Conservation (phyloP, 2,329 filamentous ascomycete species). For the Mollisiaceae sp. region DNA sequence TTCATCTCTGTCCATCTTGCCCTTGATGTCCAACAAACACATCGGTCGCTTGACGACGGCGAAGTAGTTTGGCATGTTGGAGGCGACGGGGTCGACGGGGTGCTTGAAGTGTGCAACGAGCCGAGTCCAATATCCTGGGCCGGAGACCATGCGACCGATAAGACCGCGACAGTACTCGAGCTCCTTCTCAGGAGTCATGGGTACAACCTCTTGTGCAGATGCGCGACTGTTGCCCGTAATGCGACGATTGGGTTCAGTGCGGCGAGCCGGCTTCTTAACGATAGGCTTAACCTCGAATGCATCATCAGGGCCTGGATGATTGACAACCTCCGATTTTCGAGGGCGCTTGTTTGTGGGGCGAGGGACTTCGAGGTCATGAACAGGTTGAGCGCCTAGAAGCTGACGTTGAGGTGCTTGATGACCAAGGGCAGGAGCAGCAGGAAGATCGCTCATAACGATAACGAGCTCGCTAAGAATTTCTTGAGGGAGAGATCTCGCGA, state of each 20-base stretch:
- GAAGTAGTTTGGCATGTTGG: constrained; percentile 66
- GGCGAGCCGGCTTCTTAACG: constrained; percentile 34
- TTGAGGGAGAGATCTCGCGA: constrained; percentile 64
- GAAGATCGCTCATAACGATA: constrained; percentile 63
- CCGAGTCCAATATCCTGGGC: constrained; percentile 70
- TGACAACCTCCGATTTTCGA: constrained; percentile 32
- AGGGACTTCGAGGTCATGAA: constrained; percentile 43
- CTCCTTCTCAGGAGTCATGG: constrained; percentile 49
- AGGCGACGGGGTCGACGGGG: constrained; percentile 60
- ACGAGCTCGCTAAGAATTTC: constrained; percentile 68
- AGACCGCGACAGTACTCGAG: constrained; percentile 64
- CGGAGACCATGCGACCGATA: constrained; percentile 63
- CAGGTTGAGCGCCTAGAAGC: constrained; percentile 16
- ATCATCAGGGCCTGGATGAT: constrained; percentile 25
- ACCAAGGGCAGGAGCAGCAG: constrained; percentile 31
- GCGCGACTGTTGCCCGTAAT: constrained; percentile 18
- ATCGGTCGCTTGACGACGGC: constrained; percentile 65
- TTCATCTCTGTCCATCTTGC: constrained; percentile 59
- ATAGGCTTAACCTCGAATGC: constrained; percentile 33
- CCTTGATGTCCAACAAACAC: constrained; percentile 65
- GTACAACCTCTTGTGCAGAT: constrained; percentile 12
- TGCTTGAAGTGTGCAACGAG: constrained; percentile 66
- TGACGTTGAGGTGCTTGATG: constrained; percentile 14
- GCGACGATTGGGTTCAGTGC: constrained; percentile 33
- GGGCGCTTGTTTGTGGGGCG: constrained; percentile 33